phyloP scores from a whole-genome alignment of 2,329 filamentous ascomycete genomes.

The Sclerotinia glacialis region DNA sequence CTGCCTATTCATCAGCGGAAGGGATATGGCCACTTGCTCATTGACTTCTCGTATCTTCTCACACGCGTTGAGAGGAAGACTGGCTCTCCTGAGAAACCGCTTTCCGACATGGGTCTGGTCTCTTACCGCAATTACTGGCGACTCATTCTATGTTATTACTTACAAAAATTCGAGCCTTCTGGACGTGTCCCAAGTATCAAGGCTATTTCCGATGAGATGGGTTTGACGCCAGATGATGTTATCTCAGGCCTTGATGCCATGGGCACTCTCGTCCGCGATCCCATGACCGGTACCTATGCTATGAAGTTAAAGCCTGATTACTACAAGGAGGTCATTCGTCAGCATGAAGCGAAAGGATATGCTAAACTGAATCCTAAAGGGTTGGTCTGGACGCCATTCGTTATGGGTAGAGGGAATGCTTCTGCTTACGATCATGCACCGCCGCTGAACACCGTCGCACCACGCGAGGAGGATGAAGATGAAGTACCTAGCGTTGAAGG shows the following conservation, averaged over 20 bases:
- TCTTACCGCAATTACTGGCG: conserved; percentile 99
- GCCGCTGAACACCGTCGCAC: conserved; percentile 80
- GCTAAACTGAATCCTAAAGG: conserved; percentile 77
- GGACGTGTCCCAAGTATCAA: conserved; percentile 55
- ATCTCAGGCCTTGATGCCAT: conserved; percentile 90
- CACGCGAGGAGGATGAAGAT: conserved; percentile 67
- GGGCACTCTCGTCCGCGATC: conserved; percentile 84
- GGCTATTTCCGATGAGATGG: conserved; percentile 80
- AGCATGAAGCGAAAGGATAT: conserved; percentile 86
- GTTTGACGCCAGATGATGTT: conserved; percentile 94
- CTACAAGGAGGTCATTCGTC: conserved; percentile 81
- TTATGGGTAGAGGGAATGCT: conserved; percentile 85
- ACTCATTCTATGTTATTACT: conserved; percentile 78
- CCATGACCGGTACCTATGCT: conserved; percentile 82
- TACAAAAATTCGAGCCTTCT: conserved; percentile 61
- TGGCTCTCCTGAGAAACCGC: conserved; percentile 92
- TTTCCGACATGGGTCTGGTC: conserved; percentile 96
- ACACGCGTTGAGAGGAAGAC: conserved; percentile 91
- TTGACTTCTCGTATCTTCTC: conserved; percentile 96
- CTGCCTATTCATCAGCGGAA: conserved; percentile 95
- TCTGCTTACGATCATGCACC: conserved; percentile 81
- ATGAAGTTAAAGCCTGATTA: conserved; percentile 83
- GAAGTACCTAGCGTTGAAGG: conserved; percentile 32
- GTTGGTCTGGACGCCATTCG: conserved; percentile 92
- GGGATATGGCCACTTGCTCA: conserved; percentile 92